A percentile compares a stretch with the other conserved stretches of the same genome.
Evolutionary conservation across 1,284 basidiomycete genomes (phyloP).

Genomic region (Fomitopsis pinicola): DNA sequence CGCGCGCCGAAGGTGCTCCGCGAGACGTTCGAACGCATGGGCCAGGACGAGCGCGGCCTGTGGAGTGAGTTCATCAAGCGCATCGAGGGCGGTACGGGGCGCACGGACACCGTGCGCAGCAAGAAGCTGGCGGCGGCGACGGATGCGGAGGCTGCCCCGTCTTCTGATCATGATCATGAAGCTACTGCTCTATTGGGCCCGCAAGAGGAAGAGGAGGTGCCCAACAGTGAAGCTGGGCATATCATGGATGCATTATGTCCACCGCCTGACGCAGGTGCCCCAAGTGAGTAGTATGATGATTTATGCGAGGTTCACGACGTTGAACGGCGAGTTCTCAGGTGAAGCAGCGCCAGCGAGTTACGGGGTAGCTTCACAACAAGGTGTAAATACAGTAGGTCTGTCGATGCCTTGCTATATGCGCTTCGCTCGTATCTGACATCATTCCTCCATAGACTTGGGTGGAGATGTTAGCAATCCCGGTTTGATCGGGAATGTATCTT

Average conservation of each 20-base stretch:
- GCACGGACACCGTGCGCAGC: slow-evolving; percentile 5
- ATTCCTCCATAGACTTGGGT: not conserved
- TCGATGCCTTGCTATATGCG: not conserved
- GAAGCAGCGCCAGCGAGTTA: not conserved
- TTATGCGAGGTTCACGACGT: not conserved
- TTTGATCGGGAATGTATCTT: not conserved
- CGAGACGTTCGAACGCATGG: slow-evolving; percentile 49
- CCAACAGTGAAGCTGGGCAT: not conserved
- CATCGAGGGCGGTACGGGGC: slow-evolving; percentile 39
- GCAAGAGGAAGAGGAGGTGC: not conserved
- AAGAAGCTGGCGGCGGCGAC: not conserved
- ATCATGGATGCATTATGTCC: not conserved
- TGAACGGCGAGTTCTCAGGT: not conserved
- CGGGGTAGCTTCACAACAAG: not conserved
- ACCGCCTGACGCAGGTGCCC: not conserved
- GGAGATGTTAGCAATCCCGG: not conserved
- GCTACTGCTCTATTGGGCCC: not conserved
- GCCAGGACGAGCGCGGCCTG: slow-evolving; percentile 49
- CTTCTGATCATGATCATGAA: not conserved
- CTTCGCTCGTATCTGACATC: not conserved
- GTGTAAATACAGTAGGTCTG: not conserved
- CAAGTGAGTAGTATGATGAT: not conserved
- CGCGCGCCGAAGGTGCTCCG: slow-evolving; percentile 44
- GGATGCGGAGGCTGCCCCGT: not conserved
- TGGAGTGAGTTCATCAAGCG: slow-evolving; percentile 62